phyloP scores from a whole-genome alignment of 2,329 filamentous ascomycete species.

The Colletotrichum sp. region DNA sequence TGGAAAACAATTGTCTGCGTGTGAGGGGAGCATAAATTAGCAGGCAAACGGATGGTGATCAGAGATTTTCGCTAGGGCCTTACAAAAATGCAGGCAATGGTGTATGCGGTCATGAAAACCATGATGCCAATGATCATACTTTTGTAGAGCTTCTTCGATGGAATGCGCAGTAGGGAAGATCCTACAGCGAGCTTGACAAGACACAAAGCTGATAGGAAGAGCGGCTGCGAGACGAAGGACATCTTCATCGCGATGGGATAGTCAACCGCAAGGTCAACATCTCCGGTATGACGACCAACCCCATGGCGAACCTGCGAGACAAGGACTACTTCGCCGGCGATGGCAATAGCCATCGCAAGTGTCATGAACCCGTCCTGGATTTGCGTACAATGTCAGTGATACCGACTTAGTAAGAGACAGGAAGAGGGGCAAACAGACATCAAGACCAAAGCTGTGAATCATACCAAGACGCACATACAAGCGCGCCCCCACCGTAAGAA shows the following conservation, averaged over 20 bases:
- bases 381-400: background rate
- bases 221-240: constrained; percentile 47
- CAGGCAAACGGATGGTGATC: background rate
- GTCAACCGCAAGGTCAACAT: constrained; percentile 37
- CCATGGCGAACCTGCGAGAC: constrained; percentile 44
- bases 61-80: constrained; percentile 3
- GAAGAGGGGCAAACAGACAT: constrained; percentile 35
- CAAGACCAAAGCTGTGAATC: constrained; percentile 50
- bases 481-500: constrained; percentile 42
- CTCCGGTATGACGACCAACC: constrained; percentile 48
- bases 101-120: constrained; percentile 36
- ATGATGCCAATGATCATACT: constrained; percentile 40
- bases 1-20: constrained; percentile 49
- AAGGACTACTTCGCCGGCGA: constrained; percentile 42
- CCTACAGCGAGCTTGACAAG: constrained; percentile 47
- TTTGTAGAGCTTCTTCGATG: constrained; percentile 37
- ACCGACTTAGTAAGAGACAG: no score
- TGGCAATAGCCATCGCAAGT: constrained; percentile 30
- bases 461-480: constrained; percentile 50
- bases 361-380: constrained; percentile 34
- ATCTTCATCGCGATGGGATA: constrained; percentile 41
- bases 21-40: background rate
- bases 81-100: constrained; percentile 39
- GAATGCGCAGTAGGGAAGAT: constrained; percentile 43
- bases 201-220: constrained; percentile 46